A percentile compares a stretch with the other conserved stretches of the same genome.
phyloP scores from a whole-genome alignment of 352 stramenopile species.

The Phytophthora quininea region DNA sequence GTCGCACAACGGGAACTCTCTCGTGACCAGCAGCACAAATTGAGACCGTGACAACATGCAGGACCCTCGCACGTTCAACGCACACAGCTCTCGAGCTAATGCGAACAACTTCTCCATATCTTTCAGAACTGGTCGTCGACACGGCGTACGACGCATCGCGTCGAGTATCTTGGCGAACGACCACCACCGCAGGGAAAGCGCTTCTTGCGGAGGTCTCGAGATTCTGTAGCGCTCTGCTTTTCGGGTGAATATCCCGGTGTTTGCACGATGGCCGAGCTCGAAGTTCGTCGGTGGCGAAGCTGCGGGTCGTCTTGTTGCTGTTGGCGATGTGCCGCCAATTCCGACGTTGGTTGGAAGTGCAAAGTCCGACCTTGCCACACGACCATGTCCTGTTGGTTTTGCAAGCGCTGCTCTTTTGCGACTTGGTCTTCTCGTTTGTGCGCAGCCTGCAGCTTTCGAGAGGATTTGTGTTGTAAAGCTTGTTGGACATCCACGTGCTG shows the following conservation, averaged over 20 bases:
- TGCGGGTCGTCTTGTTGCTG: slow-evolving; percentile 18
- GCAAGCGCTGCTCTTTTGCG: slow-evolving; percentile 27
- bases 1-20: slow-evolving; percentile 57
- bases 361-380: slow-evolving; percentile 44
- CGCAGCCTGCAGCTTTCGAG: slow-evolving; percentile 29
- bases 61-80: slow-evolving; percentile 47
- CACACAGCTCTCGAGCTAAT: slow-evolving; percentile 55
- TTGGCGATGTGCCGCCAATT: slow-evolving; percentile 17
- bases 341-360: slow-evolving; percentile 50
- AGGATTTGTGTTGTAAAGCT: slow-evolving; percentile 33
- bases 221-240: slow-evolving; percentile 42
- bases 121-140: slow-evolving; percentile 60
- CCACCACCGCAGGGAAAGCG: slow-evolving; percentile 52
- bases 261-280: slow-evolving; percentile 57
- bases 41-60: slow-evolving; percentile 42
- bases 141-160: slow-evolving; percentile 62
- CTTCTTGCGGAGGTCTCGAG: slow-evolving; percentile 36
- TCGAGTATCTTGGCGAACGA: slow-evolving; percentile 53
- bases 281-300: slow-evolving; percentile 28
- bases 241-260: slow-evolving; percentile 49
- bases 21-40: slow-evolving; percentile 52
- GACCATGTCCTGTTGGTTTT: slow-evolving; percentile 41
- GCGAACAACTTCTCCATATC: slow-evolving; percentile 71
- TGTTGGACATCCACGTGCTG: slow-evolving; percentile 25
- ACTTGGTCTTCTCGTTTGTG: slow-evolving; percentile 42